Percentiles rank a stretch among this genome's conserved stretches.
These are phyloP conservation scores for Skeletonema costatum DNA, from an alignment of 108 stramenopile genomes.

Conservation along the genomic window DNA sequence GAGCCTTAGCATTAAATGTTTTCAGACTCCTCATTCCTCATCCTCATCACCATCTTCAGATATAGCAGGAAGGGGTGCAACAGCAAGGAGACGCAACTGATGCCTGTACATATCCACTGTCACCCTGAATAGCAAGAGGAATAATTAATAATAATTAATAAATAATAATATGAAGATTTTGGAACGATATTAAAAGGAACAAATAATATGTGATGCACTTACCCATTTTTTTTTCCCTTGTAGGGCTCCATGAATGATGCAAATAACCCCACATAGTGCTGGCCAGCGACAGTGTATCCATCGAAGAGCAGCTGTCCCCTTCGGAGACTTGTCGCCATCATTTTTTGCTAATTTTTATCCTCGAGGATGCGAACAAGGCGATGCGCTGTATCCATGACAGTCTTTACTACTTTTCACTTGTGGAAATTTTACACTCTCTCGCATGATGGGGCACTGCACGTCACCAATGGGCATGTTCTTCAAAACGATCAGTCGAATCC, in stretches of 20 bases:
- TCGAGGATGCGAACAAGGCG: slow-evolving; percentile 12
- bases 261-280: slow-evolving; percentile 11
- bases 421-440: neutral
- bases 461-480: slow-evolving; percentile 9
- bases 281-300: slow-evolving; percentile 4
- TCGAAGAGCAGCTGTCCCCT: slow-evolving; percentile 10
- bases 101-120: neutral
- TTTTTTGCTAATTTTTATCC: slow-evolving; percentile 1
- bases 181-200: no score
- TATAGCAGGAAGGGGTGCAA: slow-evolving; percentile 7
- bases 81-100: slow-evolving; percentile 18
- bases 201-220: no score
- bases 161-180: no score
- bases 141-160: neutral
- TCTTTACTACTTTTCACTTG: slow-evolving; percentile 5
- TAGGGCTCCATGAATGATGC: neutral
- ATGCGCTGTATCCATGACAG: slow-evolving; percentile 12
- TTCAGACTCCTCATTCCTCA: slow-evolving; percentile 3
- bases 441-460: neutral
- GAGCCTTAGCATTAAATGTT: slow-evolving; percentile 15
- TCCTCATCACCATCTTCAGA: neutral
- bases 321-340: neutral
- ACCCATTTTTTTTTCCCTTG: no score
- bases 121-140: no score
- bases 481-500: neutral